Base-by-base conservation (phyloP, 129 eudicot genomes). In the Deinandra increscens region DNA sequence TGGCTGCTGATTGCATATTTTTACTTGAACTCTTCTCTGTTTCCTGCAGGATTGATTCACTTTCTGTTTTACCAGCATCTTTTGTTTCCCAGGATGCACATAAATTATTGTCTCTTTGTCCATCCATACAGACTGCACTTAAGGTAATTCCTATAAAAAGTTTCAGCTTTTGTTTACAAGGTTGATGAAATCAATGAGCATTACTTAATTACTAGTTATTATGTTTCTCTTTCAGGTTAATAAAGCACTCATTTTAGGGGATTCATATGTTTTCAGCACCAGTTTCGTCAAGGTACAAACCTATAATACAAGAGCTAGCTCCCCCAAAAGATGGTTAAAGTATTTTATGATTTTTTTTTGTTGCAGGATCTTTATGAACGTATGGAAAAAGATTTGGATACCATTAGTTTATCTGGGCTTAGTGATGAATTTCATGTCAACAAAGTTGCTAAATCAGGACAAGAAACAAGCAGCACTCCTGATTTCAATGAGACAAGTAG, bases 61-160 rank as follows among this genome's bases (percentile, higher is more conserved):
- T 89, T 72, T 81, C 97, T 26, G 96, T 94, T 69, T 77, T 94
- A 65, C 99, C 96, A 60, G 19, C 95, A 66, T 82, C 90, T 54
- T 89, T 90, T 87, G 71, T 37, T 61, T 71, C 95, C 33, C 86
- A 94, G 82, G 99, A 94, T 79, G 99, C 99, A 72, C 58, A 79
- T 37, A 94, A 89, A 88, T 51, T 94, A 56, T 71, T 94, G 67
- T 87, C 92, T 61, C 77, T 87, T 69, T 89, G 97, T 60, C 89
- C 95, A 68, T 81, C 99, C 36, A 82, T 89, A 61, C 90, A 87
- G 82, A 72, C 68, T 36, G 96, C 90, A 46, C 70, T 84, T 54
- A 89, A 89, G 91, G 99, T 94, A 71, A 58, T 66, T 19, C 17
- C 39, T 49, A 13, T n/a, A 18, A 68, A 18, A 54, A 38, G 10